A percentile compares a stretch with the other conserved stretches of the same genome.
phyloP scores from a whole-genome alignment of 768 basidiomycete species.

The Gloeostereum incarnatum region DNA sequence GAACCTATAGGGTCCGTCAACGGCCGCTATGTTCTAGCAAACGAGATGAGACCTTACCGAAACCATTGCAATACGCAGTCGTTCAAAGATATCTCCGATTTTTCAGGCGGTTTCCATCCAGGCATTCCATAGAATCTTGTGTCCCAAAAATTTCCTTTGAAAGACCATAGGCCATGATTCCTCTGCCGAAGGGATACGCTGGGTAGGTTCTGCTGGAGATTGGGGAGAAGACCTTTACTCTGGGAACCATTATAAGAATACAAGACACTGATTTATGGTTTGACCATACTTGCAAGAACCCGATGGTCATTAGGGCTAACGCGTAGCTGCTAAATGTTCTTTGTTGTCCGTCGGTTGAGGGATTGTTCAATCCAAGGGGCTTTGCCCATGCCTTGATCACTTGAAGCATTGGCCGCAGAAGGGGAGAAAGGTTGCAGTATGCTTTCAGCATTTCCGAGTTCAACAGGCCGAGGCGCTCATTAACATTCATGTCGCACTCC shows the following conservation, averaged over 20 bases:
- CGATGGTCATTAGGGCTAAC: constrained; percentile 50
- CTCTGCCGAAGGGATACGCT: no score
- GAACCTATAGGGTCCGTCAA: no score
- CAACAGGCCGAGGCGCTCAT: constrained; percentile 45
- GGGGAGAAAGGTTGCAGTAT: constrained; percentile 39
- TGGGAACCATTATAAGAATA: constrained; percentile 13
- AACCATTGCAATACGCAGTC: no score
- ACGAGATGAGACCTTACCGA: no score
- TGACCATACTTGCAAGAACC: constrained; percentile 42
- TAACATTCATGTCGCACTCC: constrained; percentile 50
- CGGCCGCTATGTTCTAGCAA: no score
- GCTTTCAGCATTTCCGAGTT: constrained; percentile 41
- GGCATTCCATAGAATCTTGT: no score
- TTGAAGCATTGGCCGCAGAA: constrained; percentile 32
- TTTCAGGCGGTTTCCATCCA: no score
- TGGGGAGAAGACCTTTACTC: constrained; percentile 37
- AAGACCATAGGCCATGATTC: no score
- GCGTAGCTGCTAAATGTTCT: constrained; percentile 55
- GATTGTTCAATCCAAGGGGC: constrained; percentile 38
- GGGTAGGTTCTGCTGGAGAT: constrained; percentile 34
- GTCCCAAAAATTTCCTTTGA: no score
- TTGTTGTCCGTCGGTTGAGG: constrained; percentile 13
- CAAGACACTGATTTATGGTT: neutral
- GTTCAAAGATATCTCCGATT: no score
- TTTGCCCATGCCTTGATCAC: constrained; percentile 55